Conservation (phyloP, 805 yeast genomes). For the Candida coleopterorum region DNA sequence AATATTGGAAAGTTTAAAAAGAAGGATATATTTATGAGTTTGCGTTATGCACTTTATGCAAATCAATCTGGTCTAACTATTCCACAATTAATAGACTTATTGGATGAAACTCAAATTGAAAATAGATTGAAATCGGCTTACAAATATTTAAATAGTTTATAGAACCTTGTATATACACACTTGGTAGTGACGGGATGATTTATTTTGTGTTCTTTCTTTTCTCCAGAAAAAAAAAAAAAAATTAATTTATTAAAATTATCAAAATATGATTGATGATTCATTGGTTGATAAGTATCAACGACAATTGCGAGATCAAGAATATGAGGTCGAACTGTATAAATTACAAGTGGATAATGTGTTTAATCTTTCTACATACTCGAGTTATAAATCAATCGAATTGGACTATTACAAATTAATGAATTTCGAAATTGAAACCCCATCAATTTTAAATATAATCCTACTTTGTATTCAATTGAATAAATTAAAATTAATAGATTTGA, state of each 20-base stretch:
- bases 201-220: too few relatives aligned
- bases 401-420: slow-evolving; percentile 2
- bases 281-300: too few relatives aligned
- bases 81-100: slow-evolving; percentile 48
- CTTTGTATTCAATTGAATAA: slow-evolving; percentile 29
- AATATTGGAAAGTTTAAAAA: slow-evolving; percentile 18
- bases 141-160: slow-evolving; percentile 1
- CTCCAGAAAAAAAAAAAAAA: too few relatives aligned
- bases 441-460: slow-evolving; percentile 16
- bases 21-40: slow-evolving; percentile 48
- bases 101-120: slow-evolving; percentile 43
- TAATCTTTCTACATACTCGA: not conserved
- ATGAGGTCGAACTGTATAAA: not conserved
- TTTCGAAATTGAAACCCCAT: slow-evolving; percentile 14
- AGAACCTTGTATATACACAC: slow-evolving; percentile 6
- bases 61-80: slow-evolving; percentile 66
- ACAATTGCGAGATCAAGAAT: not conserved
- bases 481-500: slow-evolving; percentile 17
- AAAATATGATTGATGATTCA: too few relatives aligned
- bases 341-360: not conserved
- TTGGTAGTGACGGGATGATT: slow-evolving; percentile 2
- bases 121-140: slow-evolving; percentile 19
- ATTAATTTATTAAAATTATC: too few relatives aligned
- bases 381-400: not conserved
- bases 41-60: slow-evolving; percentile 69